Evolutionary conservation across 495 filamentous ascomycete genomes (phyloP), one percentile per base, ranked within the genome.

Genomic region (Penicillium paxilli): DNA sequence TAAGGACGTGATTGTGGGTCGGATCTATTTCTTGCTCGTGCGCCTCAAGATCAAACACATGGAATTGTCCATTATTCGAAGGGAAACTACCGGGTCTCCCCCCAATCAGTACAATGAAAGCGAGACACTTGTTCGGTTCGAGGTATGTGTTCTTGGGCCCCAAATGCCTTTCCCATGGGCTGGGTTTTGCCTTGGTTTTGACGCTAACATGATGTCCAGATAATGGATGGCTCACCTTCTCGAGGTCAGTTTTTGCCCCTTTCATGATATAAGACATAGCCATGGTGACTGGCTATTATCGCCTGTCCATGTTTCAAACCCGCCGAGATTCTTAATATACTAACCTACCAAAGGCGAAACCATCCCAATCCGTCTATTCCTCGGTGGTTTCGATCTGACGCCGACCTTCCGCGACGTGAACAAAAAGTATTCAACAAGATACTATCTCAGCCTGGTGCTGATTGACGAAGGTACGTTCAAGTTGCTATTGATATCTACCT

Each of bases 31-130:
- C 77, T 77, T 99, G 59, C 81, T 99, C 22, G 94, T 99, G 56
- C 86, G 94, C 67, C 80, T 99, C 68, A 99, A 99, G 84, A 99
- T 99, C 72, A 96, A 97, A 77, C 95, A 99, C 72, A 99, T 99
- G 94, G 94, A 99, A 77, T 75, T 99, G 44, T 94, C 90, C 54
- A 99, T 99, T 61, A 99, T 99, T 67, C 85, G 94, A 60, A 81
- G 94, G 57, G 94, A 99, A 75, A 98, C 94, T 5, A 98, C 94
- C 6, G 94, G 94, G 16, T 91, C 90, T 3, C 89, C 94, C n/a
- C 94, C 94, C n/a, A 99, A 99, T 73, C 95, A 99, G 69, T 99
- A 99, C 70, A 98, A 99, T 70, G 94, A 99, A 79, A 96, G 91
- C 72, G 94, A 99, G 75, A 99, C 94, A 12, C 76, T 99, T 65